Percentiles rank a stretch among this genome's conserved stretches.
Evolutionary conservation across 2,329 filamentous ascomycete species (phyloP).

Genomic region (Lasiodiplodia sp.): DNA sequence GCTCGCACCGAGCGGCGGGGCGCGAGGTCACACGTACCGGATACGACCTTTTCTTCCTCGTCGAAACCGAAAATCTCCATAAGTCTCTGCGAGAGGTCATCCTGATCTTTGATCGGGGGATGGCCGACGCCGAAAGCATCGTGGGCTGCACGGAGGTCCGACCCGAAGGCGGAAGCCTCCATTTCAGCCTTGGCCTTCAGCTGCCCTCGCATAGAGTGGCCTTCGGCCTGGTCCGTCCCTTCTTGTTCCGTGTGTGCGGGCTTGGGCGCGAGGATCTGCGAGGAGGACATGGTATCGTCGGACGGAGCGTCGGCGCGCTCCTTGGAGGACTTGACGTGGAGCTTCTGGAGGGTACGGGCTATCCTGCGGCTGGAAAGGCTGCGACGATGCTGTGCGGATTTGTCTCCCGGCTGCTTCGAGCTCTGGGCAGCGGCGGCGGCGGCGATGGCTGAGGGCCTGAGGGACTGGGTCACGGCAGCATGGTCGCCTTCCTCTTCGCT

Average conservation of each 20-base stretch:
- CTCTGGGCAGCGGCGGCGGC: background rate
- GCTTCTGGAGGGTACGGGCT: slow-evolving; percentile 69
- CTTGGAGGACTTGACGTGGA: slow-evolving; percentile 50
- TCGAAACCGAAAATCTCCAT: slow-evolving; percentile 75
- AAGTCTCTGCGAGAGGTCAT: slow-evolving; percentile 68
- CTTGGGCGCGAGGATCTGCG: slow-evolving; percentile 47
- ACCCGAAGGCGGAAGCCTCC: slow-evolving; percentile 30
- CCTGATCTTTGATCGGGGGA: background rate
- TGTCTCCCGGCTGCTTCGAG: slow-evolving; percentile 2
- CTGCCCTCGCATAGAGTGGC: background rate
- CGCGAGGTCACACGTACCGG: slow-evolving; percentile 57
- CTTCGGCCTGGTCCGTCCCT: slow-evolving; percentile 34
- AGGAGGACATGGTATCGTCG: slow-evolving; percentile 60
- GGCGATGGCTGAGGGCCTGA: background rate
- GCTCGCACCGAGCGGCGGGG: background rate
- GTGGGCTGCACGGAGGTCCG: slow-evolving; percentile 24
- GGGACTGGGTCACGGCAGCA: slow-evolving; percentile 7
- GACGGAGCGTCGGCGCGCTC: slow-evolving; percentile 15
- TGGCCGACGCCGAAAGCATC: slow-evolving; percentile 7
- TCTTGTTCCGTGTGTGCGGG: slow-evolving; percentile 39
- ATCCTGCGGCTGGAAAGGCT: slow-evolving; percentile 69
- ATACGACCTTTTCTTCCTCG: slow-evolving; percentile 81
- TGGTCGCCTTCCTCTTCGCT: slow-evolving; percentile 62
- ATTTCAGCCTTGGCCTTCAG: slow-evolving; percentile 30
- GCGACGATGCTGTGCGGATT: slow-evolving; percentile 11